phyloP scores from a whole-genome alignment of 2,329 filamentous ascomycete genomes.

The Fusarium siculi region DNA sequence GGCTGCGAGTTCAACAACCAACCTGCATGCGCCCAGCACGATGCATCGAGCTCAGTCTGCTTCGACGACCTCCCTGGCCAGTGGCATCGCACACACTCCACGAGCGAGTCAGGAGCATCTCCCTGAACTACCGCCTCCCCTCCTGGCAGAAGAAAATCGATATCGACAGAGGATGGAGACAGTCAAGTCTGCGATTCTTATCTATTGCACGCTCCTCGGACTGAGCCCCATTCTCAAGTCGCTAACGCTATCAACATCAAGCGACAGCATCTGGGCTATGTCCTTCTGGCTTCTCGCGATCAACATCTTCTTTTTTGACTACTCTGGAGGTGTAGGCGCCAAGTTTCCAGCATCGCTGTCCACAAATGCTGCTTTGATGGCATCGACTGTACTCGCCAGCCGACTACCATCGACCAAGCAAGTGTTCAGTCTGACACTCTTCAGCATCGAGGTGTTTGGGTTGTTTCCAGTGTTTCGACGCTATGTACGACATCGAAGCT shows the following conservation, averaged over 20 bases:
- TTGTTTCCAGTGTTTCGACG: slow-evolving; percentile 97
- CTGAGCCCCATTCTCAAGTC: slow-evolving; percentile 96
- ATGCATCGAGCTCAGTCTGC: slow-evolving; percentile 60
- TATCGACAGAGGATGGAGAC: slow-evolving; percentile 74
- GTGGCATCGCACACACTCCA: slow-evolving; percentile 38
- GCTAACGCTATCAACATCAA: slow-evolving; percentile 90
- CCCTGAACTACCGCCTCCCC: slow-evolving; percentile 43
- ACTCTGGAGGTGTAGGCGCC: slow-evolving; percentile 73
- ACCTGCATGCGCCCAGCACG: slow-evolving; percentile 48
- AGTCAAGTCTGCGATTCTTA: slow-evolving; percentile 90
- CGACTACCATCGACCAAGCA: slow-evolving; percentile 89
- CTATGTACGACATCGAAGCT: slow-evolving; percentile 83
- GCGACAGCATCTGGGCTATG: slow-evolving; percentile 97
- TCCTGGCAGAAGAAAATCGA: slow-evolving; percentile 52
- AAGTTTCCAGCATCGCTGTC: slow-evolving; percentile 81
- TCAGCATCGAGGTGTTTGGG: slow-evolving; percentile 97
- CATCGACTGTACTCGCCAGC: slow-evolving; percentile 91
- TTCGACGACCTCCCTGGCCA: slow-evolving; percentile 66
- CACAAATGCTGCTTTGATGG: slow-evolving; percentile 97
- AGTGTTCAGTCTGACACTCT: slow-evolving; percentile 93
- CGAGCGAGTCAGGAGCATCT: slow-evolving; percentile 47
- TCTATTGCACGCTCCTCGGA: slow-evolving; percentile 91
- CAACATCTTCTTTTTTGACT: slow-evolving; percentile 99
- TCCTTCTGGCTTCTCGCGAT: slow-evolving; percentile 92
- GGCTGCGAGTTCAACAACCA: slow-evolving; percentile 60